phyloP scores from a whole-genome alignment of 306 rosid genomes.

The Herpetospermum pedunculosum region DNA sequence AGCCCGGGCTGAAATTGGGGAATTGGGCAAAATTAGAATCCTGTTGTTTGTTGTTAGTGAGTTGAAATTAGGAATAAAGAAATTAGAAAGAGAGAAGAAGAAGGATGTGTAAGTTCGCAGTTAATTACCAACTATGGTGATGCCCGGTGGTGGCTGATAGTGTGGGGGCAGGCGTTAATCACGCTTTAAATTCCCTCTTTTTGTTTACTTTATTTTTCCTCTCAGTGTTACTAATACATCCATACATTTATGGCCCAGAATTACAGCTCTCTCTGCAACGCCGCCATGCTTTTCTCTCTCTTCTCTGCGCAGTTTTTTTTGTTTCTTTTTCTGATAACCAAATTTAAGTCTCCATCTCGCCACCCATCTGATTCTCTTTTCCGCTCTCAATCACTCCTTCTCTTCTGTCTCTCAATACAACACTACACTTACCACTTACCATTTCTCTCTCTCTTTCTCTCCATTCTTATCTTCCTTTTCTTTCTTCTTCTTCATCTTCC shows the following conservation, averaged over 20 bases:
- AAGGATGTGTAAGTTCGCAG: background rate
- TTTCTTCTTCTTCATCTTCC: background rate
- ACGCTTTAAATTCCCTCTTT: constrained; percentile 13
- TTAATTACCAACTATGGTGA: constrained; percentile 11
- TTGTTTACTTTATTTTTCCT: background rate
- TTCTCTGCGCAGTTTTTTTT: constrained; percentile 12
- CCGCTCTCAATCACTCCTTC: too few species aligned
- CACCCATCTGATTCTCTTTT: too few species aligned
- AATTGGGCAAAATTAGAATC: too few species aligned
- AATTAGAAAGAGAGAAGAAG: background rate
- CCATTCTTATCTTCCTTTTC: background rate
- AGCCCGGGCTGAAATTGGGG: constrained; percentile 3
- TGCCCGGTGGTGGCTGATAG: background rate
- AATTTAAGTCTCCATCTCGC: constrained; percentile 39
- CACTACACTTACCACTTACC: too few species aligned
- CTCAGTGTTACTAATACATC: background rate
- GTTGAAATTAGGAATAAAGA: too few species aligned
- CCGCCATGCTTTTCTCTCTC: constrained; percentile 69
- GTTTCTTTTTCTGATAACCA: constrained; percentile 13
- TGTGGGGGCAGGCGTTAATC: constrained; percentile 9
- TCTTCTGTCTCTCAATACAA: background rate
- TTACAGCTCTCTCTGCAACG: constrained; percentile 51
- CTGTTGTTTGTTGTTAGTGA: too few species aligned
- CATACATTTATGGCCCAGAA: constrained; percentile 40
- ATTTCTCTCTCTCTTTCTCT: too few species aligned